Percentiles rank a stretch among this genome's conserved stretches.
phyloP scores from a whole-genome alignment of 805 yeast species.

The Alloascoidea hylecoeti region DNA sequence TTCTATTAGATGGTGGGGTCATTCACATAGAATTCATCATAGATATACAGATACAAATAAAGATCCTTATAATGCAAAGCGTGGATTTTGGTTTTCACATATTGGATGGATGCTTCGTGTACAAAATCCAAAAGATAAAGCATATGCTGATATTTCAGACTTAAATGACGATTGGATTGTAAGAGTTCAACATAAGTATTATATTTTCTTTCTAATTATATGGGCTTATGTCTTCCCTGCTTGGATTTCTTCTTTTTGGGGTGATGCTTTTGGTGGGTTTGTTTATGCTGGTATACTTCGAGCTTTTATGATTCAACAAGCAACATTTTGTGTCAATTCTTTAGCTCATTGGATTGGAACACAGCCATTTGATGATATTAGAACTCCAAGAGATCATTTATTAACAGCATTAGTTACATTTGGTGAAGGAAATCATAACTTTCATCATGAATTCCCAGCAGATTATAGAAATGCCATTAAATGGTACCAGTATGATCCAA shows the following conservation, averaged over 20 bases:
- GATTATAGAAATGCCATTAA: slow-evolving; percentile 71
- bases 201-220: slow-evolving; percentile 34
- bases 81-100: slow-evolving; percentile 74
- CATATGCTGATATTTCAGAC: slow-evolving; percentile 54
- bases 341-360: slow-evolving; percentile 69
- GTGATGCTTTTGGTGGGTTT: slow-evolving; percentile 65
- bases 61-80: slow-evolving; percentile 77
- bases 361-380: slow-evolving; percentile 60
- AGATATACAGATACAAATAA: slow-evolving; percentile 75
- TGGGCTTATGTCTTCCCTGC: slow-evolving; percentile 52
- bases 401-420: slow-evolving; percentile 52
- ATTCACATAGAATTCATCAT: slow-evolving; percentile 86
- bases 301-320: slow-evolving; percentile 63
- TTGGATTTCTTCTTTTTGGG: slow-evolving; percentile 51
- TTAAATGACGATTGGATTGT: slow-evolving; percentile 42
- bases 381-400: slow-evolving; percentile 60
- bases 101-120: slow-evolving; percentile 75
- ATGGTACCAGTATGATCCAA: slow-evolving; percentile 74
- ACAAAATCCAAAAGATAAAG: slow-evolving; percentile 51
- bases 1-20: slow-evolving; percentile 65
- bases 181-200: slow-evolving; percentile 61
- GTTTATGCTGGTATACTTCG: slow-evolving; percentile 69
- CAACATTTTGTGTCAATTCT: slow-evolving; percentile 65
- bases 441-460: slow-evolving; percentile 90
- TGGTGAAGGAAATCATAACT: slow-evolving; percentile 89